Evolutionary conservation across 306 rosid genomes (phyloP).

Genomic region (Cicer bijugum): DNA sequence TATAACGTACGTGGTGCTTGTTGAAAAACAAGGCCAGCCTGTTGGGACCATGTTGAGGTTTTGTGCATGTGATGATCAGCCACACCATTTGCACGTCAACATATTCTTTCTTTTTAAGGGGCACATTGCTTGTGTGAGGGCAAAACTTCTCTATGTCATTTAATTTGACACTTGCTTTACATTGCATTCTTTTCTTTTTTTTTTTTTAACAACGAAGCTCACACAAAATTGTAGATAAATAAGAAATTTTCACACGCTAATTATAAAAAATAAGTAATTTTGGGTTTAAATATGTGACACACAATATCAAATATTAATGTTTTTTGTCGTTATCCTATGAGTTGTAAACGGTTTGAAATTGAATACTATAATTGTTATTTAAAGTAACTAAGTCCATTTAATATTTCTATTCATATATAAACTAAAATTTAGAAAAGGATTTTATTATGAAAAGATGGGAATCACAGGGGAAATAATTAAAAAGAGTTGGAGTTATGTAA

Average conservation of each 20-base stretch:
- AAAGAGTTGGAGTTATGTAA: conserved; percentile 8
- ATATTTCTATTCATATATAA: background rate
- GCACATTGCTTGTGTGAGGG: background rate
- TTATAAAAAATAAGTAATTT: too few species aligned
- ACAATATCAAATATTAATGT: too few species aligned
- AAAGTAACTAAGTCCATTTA: background rate
- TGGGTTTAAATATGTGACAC: too few species aligned
- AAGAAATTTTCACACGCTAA: too few species aligned
- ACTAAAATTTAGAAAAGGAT: background rate
- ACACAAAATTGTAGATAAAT: too few species aligned
- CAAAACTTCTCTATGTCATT: background rate
- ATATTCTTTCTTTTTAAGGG: background rate
- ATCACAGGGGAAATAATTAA: background rate
- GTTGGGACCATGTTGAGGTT: conserved; percentile 13
- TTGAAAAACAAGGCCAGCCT: conserved; percentile 12
- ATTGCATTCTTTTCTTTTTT: too few species aligned
- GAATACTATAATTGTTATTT: background rate
- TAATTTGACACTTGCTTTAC: background rate
- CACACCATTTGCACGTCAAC: background rate
- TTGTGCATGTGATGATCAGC: background rate
- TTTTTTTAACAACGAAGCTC: too few species aligned
- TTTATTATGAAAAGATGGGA: background rate
- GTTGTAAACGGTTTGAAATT: background rate
- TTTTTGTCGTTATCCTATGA: too few species aligned
- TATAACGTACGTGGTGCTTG: background rate